phyloP scores from a whole-genome alignment of 2,329 filamentous ascomycete genomes.

The Monilinia polystroma region DNA sequence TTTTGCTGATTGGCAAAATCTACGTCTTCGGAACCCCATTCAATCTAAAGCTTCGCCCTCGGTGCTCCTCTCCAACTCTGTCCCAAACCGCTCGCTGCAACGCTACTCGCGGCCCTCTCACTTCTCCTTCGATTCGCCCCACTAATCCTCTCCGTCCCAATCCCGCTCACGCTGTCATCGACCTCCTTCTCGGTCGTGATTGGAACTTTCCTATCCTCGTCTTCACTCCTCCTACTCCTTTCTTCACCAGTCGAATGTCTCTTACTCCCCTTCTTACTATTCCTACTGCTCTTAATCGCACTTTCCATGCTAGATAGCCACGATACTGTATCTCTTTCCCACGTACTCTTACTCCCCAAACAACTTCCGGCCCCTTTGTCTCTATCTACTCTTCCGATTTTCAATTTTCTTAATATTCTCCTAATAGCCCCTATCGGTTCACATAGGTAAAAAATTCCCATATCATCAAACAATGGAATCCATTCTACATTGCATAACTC shows the following conservation, averaged over 20 bases:
- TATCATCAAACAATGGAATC: slow-evolving; percentile 32
- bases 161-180: background rate
- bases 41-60: background rate
- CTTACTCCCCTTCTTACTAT: background rate
- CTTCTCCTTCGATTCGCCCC: background rate
- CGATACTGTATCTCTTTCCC: slow-evolving; percentile 1
- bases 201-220: background rate
- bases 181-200: background rate
- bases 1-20: background rate
- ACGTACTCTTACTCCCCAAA: background rate
- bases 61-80: background rate
- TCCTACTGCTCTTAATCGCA: background rate
- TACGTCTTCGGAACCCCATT: background rate
- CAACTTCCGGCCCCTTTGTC: background rate
- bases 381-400: background rate
- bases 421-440: background rate
- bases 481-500: slow-evolving; percentile 26
- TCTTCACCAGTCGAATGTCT: background rate
- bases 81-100: background rate
- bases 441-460: slow-evolving; percentile 27
- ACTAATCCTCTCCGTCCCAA: background rate
- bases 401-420: background rate
- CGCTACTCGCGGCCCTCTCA: background rate
- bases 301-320: slow-evolving; percentile 3
- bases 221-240: background rate